Percentiles rank a stretch among this genome's conserved stretches.
These are phyloP conservation scores for Talinum fruticosum DNA, from an alignment of 148 eudicot species.

Conservation along the genomic window DNA sequence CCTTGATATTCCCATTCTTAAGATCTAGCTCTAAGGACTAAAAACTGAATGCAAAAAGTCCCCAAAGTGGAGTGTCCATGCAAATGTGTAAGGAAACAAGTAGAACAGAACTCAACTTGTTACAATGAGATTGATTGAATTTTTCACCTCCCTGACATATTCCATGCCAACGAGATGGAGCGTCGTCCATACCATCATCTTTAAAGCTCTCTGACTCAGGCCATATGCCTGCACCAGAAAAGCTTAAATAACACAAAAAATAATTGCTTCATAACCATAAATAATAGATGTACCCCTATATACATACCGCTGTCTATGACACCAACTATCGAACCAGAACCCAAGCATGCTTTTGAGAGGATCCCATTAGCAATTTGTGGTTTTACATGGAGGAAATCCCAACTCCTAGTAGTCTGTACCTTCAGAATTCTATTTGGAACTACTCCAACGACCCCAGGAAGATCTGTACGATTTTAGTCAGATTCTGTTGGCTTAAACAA, in stretches of 20 bases:
- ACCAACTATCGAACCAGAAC: conserved; percentile 45
- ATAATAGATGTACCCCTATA: conserved; percentile 5
- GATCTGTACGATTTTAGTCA: conserved; percentile 29
- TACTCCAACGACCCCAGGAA: conserved; percentile 42
- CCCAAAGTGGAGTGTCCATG: background rate
- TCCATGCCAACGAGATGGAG: conserved; percentile 49
- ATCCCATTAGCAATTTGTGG: conserved; percentile 34
- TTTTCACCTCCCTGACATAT: conserved; percentile 45
- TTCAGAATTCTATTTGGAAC: conserved; percentile 35
- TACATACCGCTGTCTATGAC: conserved; percentile 43
- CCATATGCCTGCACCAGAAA: conserved; percentile 31
- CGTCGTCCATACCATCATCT: conserved; percentile 37
- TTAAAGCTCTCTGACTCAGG: conserved; percentile 51
- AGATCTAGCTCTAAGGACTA: background rate
- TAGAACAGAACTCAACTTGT: conserved; percentile 30
- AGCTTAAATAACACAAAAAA: background rate
- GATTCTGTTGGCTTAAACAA: background rate
- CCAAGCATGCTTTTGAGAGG: conserved; percentile 34
- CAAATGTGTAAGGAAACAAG: background rate
- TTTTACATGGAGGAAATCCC: conserved; percentile 48
- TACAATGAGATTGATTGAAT: conserved; percentile 42
- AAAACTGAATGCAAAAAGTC: too few species aligned
- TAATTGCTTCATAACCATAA: conserved; percentile 2
- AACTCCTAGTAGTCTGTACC: conserved; percentile 55
- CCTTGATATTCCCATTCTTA: background rate